Evolutionary conservation across 1,284 basidiomycete species (phyloP).

Genomic region (Pseudozyma sp.): DNA sequence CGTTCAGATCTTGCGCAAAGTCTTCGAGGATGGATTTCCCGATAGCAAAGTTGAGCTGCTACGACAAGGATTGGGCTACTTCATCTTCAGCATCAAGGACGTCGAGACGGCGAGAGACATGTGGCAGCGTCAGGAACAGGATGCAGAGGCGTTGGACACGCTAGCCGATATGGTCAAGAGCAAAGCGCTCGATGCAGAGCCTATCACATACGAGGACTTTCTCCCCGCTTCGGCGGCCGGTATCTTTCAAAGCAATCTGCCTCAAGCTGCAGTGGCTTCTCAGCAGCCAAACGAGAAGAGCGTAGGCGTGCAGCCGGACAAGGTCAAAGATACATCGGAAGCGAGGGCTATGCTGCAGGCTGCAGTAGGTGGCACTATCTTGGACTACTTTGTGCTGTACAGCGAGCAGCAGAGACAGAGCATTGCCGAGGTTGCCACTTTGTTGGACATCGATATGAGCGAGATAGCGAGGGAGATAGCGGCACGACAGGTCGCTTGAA

Average conservation of each 20-base stretch:
- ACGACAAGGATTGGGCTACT: constrained; percentile 63
- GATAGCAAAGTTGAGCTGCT: constrained; percentile 64
- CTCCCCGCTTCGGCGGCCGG: constrained; percentile 71
- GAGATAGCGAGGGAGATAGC: neutral
- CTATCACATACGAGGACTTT: constrained; percentile 71
- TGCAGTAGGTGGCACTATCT: constrained; percentile 33
- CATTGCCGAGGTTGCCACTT: constrained; percentile 14
- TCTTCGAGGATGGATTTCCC: constrained; percentile 65
- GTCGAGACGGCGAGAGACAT: constrained; percentile 8
- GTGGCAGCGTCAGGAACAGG: constrained; percentile 1
- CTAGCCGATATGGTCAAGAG: constrained; percentile 57
- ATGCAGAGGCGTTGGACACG: constrained; percentile 1
- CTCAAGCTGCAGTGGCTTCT: constrained; percentile 7
- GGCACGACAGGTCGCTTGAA: neutral
- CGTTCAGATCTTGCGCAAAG: constrained; percentile 39
- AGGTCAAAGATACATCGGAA: constrained; percentile 3
- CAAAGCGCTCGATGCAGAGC: constrained; percentile 64
- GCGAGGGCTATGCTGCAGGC: constrained; percentile 14
- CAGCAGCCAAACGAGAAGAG: neutral
- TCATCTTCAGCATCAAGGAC: constrained; percentile 36
- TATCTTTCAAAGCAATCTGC: constrained; percentile 70
- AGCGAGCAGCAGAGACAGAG: constrained; percentile 33
- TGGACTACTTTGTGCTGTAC: constrained; percentile 47
- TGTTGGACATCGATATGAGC: constrained; percentile 3
- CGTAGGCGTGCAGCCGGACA: neutral